Evolutionary conservation across 352 stramenopile genomes (phyloP).

Genomic region (Globisporangium echinulatum): DNA sequence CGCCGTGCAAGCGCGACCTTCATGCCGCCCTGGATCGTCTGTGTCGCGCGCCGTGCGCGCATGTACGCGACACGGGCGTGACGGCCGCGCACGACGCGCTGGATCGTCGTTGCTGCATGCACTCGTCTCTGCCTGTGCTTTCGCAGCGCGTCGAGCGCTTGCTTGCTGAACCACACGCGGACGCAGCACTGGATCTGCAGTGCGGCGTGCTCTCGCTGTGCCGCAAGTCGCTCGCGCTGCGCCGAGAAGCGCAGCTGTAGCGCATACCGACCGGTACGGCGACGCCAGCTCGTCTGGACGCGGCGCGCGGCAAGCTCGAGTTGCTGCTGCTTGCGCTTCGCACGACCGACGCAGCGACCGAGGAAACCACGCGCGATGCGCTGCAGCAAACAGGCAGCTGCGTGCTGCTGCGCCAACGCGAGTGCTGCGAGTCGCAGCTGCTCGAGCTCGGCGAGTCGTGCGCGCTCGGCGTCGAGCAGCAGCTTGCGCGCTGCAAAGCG

Average conservation of each 20-base stretch:
- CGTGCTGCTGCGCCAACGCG: slow-evolving; percentile 9
- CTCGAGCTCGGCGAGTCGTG: slow-evolving; percentile 18
- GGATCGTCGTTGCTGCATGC: slow-evolving; percentile 27
- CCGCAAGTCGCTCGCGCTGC: slow-evolving; percentile 29
- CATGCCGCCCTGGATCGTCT: slow-evolving; percentile 40
- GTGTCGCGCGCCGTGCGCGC: slow-evolving; percentile 15
- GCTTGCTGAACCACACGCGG: slow-evolving; percentile 19
- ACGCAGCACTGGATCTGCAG: slow-evolving; percentile 36
- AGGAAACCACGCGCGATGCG: slow-evolving; percentile 34
- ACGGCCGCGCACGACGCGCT: slow-evolving; percentile 24
- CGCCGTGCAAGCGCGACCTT: slow-evolving; percentile 28
- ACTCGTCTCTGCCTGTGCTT: not conserved
- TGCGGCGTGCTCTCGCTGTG: slow-evolving; percentile 18
- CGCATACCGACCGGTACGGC: slow-evolving; percentile 30
- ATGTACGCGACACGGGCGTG: slow-evolving; percentile 15
- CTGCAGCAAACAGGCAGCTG: slow-evolving; percentile 25
- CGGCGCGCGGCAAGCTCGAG: slow-evolving; percentile 29
- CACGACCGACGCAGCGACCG: slow-evolving; percentile 17
- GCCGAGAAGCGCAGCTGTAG: slow-evolving; percentile 46
- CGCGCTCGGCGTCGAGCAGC: slow-evolving; percentile 23
- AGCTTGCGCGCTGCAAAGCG: slow-evolving; percentile 24
- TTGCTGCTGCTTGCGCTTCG: slow-evolving; percentile 8
- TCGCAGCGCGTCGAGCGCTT: not conserved
- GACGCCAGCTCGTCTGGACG: slow-evolving; percentile 46
- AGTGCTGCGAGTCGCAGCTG: slow-evolving; percentile 12